Evolutionary conservation across 2,329 filamentous ascomycete genomes (phyloP).

Genomic region (Calonectria pteridis): DNA sequence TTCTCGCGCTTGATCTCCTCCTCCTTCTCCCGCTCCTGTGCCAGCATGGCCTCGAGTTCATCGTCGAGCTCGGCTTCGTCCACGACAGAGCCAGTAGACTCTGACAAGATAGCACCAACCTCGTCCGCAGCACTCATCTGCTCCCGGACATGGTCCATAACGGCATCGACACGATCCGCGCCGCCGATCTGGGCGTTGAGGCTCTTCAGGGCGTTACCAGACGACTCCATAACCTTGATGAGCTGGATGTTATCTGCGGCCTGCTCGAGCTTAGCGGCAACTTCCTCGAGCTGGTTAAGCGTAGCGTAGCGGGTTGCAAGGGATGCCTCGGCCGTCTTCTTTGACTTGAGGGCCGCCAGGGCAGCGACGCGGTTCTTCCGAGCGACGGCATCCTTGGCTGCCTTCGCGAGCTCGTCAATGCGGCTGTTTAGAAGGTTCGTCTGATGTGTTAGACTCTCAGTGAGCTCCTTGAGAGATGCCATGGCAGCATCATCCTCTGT

Average conservation of each 20-base stretch:
- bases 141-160: slow-evolving; percentile 81
- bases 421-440: slow-evolving; percentile 75
- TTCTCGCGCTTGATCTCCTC: slow-evolving; percentile 60
- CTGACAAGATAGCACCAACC: slow-evolving; percentile 80
- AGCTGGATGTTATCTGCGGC: slow-evolving; percentile 88
- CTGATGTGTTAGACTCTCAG: slow-evolving; percentile 79
- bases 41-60: slow-evolving; percentile 83
- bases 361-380: slow-evolving; percentile 82
- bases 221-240: slow-evolving; percentile 84
- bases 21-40: slow-evolving; percentile 66
- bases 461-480: slow-evolving; percentile 84
- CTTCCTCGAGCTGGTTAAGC: slow-evolving; percentile 84
- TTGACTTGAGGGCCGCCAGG: slow-evolving; percentile 82
- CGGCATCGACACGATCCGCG: slow-evolving; percentile 78
- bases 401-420: slow-evolving; percentile 72
- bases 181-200: slow-evolving; percentile 86
- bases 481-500: slow-evolving; percentile 85
- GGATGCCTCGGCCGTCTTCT: slow-evolving; percentile 83
- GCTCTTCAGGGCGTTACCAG: slow-evolving; percentile 76
- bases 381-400: slow-evolving; percentile 77
- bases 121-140: slow-evolving; percentile 89
- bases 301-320: slow-evolving; percentile 79
- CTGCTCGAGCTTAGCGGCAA: slow-evolving; percentile 86
- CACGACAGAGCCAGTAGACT: slow-evolving; percentile 65
- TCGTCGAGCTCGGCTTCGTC: slow-evolving; percentile 90